Conservation (phyloP, 2,329 filamentous ascomycete genomes). For the Aspergillus puulaauensis region DNA sequence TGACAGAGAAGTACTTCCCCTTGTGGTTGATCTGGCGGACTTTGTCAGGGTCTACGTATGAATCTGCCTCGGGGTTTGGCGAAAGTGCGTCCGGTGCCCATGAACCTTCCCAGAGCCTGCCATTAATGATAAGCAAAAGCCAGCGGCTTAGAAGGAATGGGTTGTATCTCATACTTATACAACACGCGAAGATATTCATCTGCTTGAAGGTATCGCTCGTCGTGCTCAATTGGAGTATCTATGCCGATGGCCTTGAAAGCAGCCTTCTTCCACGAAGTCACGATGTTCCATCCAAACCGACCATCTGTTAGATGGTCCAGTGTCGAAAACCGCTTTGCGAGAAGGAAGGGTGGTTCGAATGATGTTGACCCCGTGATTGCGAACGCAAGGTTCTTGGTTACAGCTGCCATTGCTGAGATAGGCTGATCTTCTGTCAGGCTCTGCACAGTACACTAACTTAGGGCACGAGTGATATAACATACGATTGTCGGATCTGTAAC, state of each 20-base stretch:
- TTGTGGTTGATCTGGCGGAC: slow-evolving; percentile 62
- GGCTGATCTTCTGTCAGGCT: slow-evolving; percentile 41
- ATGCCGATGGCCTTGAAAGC: slow-evolving; percentile 64
- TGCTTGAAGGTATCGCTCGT: slow-evolving; percentile 60
- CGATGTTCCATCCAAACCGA: slow-evolving; percentile 66
- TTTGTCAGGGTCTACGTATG: slow-evolving; percentile 59
- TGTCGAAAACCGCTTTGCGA: slow-evolving; percentile 63
- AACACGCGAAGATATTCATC: slow-evolving; percentile 63
- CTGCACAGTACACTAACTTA: too few relatives aligned
- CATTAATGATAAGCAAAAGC: not conserved
- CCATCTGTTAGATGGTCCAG: slow-evolving; percentile 63
- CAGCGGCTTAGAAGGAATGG: not conserved
- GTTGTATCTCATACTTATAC: slow-evolving; percentile 53
- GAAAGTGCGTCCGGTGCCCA: slow-evolving; percentile 60
- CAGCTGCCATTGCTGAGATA: slow-evolving; percentile 65
- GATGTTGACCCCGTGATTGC: slow-evolving; percentile 64
- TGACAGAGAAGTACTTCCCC: slow-evolving; percentile 55
- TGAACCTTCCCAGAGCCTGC: slow-evolving; percentile 55
- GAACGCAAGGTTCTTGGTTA: slow-evolving; percentile 63
- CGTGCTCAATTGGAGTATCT: slow-evolving; percentile 59
- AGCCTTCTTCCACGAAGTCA: slow-evolving; percentile 63
- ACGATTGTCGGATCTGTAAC: slow-evolving; percentile 65
- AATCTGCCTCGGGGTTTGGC: slow-evolving; percentile 54
- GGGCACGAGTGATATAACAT: slow-evolving; percentile 22
- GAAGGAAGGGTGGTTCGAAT: slow-evolving; percentile 61